phyloP scores from a whole-genome alignment of 345 rosid genomes.

The Anastatica hierochuntica region DNA sequence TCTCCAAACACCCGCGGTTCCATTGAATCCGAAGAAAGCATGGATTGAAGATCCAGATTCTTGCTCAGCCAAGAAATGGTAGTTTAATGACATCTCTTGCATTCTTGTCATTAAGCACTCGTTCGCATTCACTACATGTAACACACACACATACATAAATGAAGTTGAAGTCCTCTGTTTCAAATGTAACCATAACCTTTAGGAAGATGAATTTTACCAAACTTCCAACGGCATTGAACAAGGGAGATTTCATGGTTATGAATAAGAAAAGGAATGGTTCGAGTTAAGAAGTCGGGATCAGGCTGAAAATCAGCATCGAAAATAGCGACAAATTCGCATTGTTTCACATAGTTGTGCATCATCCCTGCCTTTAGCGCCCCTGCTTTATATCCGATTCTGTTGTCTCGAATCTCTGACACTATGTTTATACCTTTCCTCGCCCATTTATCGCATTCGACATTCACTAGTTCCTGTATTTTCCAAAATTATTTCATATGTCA shows the following conservation, averaged over 20 bases:
- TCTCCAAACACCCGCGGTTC: conserved; percentile 33
- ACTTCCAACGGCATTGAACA: conserved; percentile 51
- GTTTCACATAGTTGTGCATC: conserved; percentile 45
- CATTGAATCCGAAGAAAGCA: conserved; percentile 50
- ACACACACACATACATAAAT: no score
- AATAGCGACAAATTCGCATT: conserved; percentile 40
- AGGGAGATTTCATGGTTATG: conserved; percentile 38
- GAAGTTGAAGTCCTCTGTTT: no score
- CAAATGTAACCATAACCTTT: no score
- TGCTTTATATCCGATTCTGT: conserved; percentile 50
- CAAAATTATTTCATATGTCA: conserved; percentile 15
- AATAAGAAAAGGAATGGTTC: conserved; percentile 37
- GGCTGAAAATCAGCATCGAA: conserved; percentile 56
- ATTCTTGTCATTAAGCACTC: conserved; percentile 47
- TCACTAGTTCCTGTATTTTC: conserved; percentile 25
- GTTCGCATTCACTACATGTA: conserved; percentile 36
- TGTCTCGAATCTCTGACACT: conserved; percentile 32
- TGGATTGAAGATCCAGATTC: conserved; percentile 47
- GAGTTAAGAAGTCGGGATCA: conserved; percentile 36
- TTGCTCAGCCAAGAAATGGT: conserved; percentile 45
- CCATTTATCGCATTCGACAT: conserved; percentile 29
- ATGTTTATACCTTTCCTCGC: conserved; percentile 30
- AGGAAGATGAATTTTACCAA: no score
- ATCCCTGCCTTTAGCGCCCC: conserved; percentile 47
- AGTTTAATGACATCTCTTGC: conserved; percentile 54